These are phyloP conservation scores for Phialocephala sp. DNA, from an alignment of 2,329 filamentous ascomycete genomes.

Conservation along the genomic window DNA sequence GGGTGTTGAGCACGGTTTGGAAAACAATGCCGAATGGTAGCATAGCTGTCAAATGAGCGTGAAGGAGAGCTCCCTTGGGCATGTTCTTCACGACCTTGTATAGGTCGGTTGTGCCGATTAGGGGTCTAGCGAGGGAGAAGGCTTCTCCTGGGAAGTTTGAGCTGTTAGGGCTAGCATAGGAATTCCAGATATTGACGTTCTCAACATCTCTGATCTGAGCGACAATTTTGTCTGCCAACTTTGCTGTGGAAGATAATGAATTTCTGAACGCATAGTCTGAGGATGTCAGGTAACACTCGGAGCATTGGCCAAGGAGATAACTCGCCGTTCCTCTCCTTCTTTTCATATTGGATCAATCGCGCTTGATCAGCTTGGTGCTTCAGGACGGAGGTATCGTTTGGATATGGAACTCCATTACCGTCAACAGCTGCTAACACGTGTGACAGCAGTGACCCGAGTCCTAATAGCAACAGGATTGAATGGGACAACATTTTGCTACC, in stretches of 20 bases:
- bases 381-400: conserved; percentile 13
- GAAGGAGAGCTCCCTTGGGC: conserved; percentile 14
- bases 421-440: conserved; percentile 10
- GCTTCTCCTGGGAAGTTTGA: neutral
- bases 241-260: conserved; percentile 5
- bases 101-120: conserved; percentile 7
- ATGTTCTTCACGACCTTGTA: conserved; percentile 18
- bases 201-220: neutral
- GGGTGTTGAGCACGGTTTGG: conserved; percentile 11
- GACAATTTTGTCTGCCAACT: conserved; percentile 12
- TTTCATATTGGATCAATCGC: conserved; percentile 8
- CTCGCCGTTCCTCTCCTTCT: conserved; percentile 14
- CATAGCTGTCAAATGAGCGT: conserved; percentile 14
- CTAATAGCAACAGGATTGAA: neutral
- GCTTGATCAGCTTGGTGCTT: conserved; percentile 16
- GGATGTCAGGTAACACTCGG: neutral
- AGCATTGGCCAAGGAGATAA: neutral
- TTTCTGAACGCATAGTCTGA: conserved; percentile 5
- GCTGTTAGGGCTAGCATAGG: neutral
- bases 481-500: neutral
- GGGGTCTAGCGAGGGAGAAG: conserved; percentile 1
- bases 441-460: neutral
- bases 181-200: conserved; percentile 4
- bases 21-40: conserved; percentile 9
- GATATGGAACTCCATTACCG: conserved; percentile 17